These are phyloP conservation scores for Auriscalpium microsporum DNA, from an alignment of 768 basidiomycete species.

Conservation along the genomic window DNA sequence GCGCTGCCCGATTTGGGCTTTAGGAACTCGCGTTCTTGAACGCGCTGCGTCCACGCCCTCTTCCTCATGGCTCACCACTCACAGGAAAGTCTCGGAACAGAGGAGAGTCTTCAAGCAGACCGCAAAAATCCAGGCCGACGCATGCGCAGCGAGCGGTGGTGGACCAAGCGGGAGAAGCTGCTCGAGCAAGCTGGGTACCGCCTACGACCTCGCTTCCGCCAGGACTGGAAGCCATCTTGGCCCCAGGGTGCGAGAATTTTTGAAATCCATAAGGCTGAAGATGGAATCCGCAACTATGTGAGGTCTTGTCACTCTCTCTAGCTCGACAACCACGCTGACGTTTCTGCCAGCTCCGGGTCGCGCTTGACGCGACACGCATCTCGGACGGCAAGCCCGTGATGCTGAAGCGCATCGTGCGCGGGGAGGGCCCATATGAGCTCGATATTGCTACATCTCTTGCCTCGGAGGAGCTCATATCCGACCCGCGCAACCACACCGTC, in stretches of 20 bases:
- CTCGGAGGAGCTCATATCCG: neutral
- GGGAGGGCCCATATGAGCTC: constrained; percentile 4
- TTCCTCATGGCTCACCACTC: too few species aligned
- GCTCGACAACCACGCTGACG: neutral
- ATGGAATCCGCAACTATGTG: neutral
- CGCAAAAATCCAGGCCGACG: too few species aligned
- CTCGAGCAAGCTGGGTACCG: constrained; percentile 1
- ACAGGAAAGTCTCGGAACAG: too few species aligned
- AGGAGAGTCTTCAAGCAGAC: too few species aligned
- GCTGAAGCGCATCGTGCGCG: too few species aligned
- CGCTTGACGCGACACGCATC: too few species aligned
- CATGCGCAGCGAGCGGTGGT: constrained; percentile 4
- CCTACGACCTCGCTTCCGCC: constrained; percentile 9
- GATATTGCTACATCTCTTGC: constrained; percentile 3
- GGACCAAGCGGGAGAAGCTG: constrained; percentile 1
- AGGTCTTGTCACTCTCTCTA: neutral
- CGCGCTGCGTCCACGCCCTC: too few species aligned
- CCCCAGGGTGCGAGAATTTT: neutral
- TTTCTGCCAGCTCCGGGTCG: too few species aligned
- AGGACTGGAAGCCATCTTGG: constrained; percentile 9
- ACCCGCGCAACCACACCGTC: constrained; percentile 19
- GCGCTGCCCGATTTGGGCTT: too few species aligned
- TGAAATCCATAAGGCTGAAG: neutral
- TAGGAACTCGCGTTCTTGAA: too few species aligned
- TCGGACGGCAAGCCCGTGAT: too few species aligned